These are phyloP conservation scores for Salinomyces thailandicus DNA, from an alignment of 2,329 filamentous ascomycete species.

Conservation along the genomic window DNA sequence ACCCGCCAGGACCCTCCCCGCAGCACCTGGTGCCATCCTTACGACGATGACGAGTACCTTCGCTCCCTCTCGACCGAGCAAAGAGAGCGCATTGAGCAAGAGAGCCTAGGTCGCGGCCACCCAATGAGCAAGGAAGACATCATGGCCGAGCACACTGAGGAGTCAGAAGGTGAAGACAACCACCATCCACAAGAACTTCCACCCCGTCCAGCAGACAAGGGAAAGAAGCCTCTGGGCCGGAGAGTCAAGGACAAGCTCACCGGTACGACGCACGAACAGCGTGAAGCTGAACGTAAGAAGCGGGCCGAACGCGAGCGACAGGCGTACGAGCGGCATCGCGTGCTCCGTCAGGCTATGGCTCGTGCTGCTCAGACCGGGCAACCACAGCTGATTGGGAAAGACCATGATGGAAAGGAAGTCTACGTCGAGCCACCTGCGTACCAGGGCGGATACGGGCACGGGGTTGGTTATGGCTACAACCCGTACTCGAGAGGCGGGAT, in stretches of 20 bases:
- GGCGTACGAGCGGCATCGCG: conserved; percentile 44
- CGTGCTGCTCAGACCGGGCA: conserved; percentile 44
- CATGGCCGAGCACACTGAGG: conserved; percentile 37
- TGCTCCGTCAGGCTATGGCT: conserved; percentile 41
- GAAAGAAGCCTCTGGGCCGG: conserved; percentile 36
- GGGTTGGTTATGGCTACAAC: conserved; percentile 25
- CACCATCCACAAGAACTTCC: conserved; percentile 14
- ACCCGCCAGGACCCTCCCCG: conserved; percentile 44
- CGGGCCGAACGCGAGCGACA: conserved; percentile 42
- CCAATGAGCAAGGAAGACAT: conserved; percentile 29
- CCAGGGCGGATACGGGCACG: conserved; percentile 14
- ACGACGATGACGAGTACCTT: conserved; percentile 48
- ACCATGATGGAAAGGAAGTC: conserved; percentile 44
- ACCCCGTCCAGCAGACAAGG: conserved; percentile 17
- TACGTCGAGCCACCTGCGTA: conserved; percentile 44
- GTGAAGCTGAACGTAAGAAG: conserved; percentile 35
- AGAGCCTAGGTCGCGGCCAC: conserved; percentile 28
- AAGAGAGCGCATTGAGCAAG: conserved; percentile 36
- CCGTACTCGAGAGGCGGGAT: conserved; percentile 25
- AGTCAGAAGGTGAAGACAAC: conserved; percentile 32
- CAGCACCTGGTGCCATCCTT: conserved; percentile 52
- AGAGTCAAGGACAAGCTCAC: conserved; percentile 52
- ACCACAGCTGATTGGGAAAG: conserved; percentile 46
- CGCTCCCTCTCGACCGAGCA: conserved; percentile 39
- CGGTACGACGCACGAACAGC: conserved; percentile 45